Conservation (phyloP, 2,329 filamentous ascomycete species). For the Fusarium sp. region DNA sequence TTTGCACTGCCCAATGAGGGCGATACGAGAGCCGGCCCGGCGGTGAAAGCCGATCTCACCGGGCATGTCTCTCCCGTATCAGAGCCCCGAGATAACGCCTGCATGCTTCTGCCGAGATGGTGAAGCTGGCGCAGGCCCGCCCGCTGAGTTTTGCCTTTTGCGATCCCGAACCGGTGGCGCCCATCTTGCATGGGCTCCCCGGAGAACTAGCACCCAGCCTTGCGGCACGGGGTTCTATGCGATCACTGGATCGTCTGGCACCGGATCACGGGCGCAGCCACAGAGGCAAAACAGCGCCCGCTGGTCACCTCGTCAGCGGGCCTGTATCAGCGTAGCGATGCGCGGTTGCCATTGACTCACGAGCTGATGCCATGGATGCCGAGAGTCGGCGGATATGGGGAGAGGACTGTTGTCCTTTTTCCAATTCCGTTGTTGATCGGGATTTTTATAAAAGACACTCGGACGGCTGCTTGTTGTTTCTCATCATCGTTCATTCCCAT, state of each 20-base stretch:
- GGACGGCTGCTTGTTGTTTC: constrained; percentile 14
- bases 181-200: constrained; percentile 23
- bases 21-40: constrained; percentile 46
- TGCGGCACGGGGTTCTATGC: constrained; percentile 18
- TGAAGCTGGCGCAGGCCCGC: constrained; percentile 26
- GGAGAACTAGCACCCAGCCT: constrained; percentile 24
- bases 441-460: constrained; percentile 38
- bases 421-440: constrained; percentile 12
- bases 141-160: constrained; percentile 20
- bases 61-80: constrained; percentile 34
- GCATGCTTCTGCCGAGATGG: constrained; percentile 29
- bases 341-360: constrained; percentile 23
- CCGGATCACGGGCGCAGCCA: constrained; percentile 35
- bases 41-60: constrained; percentile 41
- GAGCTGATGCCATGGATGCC: constrained; percentile 14
- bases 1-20: constrained; percentile 34
- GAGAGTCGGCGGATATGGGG: constrained; percentile 21
- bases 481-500: constrained; percentile 15
- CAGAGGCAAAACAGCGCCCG: constrained; percentile 16
- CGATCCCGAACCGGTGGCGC: constrained; percentile 44
- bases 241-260: constrained; percentile 20
- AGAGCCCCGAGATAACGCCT: constrained; percentile 31
- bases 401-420: constrained; percentile 21
- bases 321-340: constrained; percentile 25
- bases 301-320: constrained; percentile 23